These are phyloP conservation scores for Aspergillus kassunensis DNA, from an alignment of 495 filamentous ascomycete genomes.

Conservation along the genomic window DNA sequence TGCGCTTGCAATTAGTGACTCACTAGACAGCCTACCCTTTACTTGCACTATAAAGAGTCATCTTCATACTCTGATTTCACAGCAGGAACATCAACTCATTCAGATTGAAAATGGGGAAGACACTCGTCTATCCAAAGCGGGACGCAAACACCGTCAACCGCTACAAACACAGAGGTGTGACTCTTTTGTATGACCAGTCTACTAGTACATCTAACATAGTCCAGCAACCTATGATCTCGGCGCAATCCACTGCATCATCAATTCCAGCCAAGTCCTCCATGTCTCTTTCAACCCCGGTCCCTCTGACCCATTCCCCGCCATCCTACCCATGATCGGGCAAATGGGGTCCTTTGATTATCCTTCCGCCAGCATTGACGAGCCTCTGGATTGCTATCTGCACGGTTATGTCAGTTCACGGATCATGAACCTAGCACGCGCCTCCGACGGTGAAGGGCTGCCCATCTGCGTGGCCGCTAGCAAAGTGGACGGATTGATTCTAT, in stretches of 20 bases:
- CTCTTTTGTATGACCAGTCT: neutral
- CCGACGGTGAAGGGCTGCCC: conserved; percentile 49
- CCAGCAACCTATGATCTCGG: conserved; percentile 71
- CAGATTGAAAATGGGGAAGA: conserved; percentile 37
- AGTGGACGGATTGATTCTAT: conserved; percentile 71
- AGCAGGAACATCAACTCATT: neutral
- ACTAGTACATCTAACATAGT: conserved; percentile 1
- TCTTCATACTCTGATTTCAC: neutral
- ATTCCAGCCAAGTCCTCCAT: conserved; percentile 71
- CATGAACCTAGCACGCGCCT: conserved; percentile 61
- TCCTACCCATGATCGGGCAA: conserved; percentile 84
- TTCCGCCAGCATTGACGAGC: conserved; percentile 57
- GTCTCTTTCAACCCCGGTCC: conserved; percentile 70
- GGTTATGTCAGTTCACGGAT: conserved; percentile 81
- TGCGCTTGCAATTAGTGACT: neutral
- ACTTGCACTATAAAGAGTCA: too few relatives aligned
- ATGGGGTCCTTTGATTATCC: conserved; percentile 69
- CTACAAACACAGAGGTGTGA: conserved; percentile 60
- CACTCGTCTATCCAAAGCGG: conserved; percentile 64
- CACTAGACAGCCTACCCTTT: too few relatives aligned
- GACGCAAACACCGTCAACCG: conserved; percentile 69
- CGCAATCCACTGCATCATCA: conserved; percentile 78
- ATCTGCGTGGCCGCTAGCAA: conserved; percentile 64
- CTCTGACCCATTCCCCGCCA: conserved; percentile 66
- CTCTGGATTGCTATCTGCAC: conserved; percentile 80